Base-by-base conservation (phyloP, 208 protist genomes). In the Trypanosoma mega region DNA sequence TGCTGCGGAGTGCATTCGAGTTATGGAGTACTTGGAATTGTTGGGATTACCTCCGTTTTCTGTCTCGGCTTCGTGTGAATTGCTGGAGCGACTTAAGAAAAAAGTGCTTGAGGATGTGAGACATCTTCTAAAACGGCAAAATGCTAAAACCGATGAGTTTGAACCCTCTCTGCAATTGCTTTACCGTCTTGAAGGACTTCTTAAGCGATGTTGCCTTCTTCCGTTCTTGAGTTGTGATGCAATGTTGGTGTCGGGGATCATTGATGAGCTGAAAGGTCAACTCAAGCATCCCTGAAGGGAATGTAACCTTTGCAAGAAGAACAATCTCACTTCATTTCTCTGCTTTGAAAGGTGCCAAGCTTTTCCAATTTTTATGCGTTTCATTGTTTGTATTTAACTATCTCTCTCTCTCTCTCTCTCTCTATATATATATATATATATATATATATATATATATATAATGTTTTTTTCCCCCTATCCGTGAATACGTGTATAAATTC, bases 1-100 rank as follows among this genome's bases (percentile, higher is more conserved):
- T 14, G 33, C 71, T 1, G 31, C 31, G 6, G 70, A 82, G 30
- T 85, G 77, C 37, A 57, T 91, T 9, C 53, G 43, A 23, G 45
- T 80, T n/a, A 51, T 91, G 16, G 80, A 84, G 26, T 63, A 72
- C 47, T 50, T 76, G 14, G 84, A 91, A 52, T 21, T 76, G 36
- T 74, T 91, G 18, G 76, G 74, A 24, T n/a, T 80, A 44, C 86
- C 80, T 9, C 27, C 63, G 5, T 68, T 70, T 62, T 71, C 72
- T 23, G 68, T 79, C 20, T 61, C 74, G 27, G 55, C 64, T 7
- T 75, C 80, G 7, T 57, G 47, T 51, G 52, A 72, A 43, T 63
- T 91, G 7, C 41, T 76, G 0, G 78, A 86, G 21, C 70, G 68
- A 45, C 37, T 91, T n/a, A 82, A 80, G 30, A 73, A 71, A 23